phyloP scores from a whole-genome alignment of 2,329 filamentous ascomycete genomes.

The Exophiala sp. region DNA sequence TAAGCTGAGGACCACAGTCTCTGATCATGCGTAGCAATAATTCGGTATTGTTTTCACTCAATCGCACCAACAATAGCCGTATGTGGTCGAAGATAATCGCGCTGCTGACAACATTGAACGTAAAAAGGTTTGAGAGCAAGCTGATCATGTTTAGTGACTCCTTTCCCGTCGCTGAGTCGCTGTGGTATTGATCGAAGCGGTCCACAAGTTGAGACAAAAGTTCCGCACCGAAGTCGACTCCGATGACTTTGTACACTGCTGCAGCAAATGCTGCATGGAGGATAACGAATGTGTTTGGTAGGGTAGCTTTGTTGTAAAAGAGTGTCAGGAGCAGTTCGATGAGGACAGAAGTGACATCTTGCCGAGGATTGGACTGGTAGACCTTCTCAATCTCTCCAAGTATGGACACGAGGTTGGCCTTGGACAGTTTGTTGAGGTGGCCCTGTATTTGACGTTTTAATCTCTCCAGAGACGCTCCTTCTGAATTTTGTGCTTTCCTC shows the following conservation, averaged over 20 bases:
- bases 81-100: conserved; percentile 89
- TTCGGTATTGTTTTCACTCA: conserved; percentile 85
- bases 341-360: conserved; percentile 78
- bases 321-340: conserved; percentile 75
- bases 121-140: conserved; percentile 82
- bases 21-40: conserved; percentile 80
- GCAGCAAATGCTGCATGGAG: conserved; percentile 86
- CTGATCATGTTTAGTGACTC: conserved; percentile 73
- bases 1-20: conserved; percentile 73
- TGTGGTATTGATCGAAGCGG: conserved; percentile 66
- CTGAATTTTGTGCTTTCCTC: conserved; percentile 60
- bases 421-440: conserved; percentile 86
- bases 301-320: conserved; percentile 70
- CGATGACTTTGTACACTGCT: conserved; percentile 80
- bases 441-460: conserved; percentile 81
- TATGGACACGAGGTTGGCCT: conserved; percentile 83
- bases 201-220: conserved; percentile 75
- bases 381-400: conserved; percentile 76
- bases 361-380: conserved; percentile 80
- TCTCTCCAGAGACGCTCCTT: conserved; percentile 64
- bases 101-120: conserved; percentile 80
- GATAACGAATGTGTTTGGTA: conserved; percentile 87
- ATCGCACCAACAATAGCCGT: conserved; percentile 66
- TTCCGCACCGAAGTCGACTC: conserved; percentile 85
- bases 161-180: conserved; percentile 49